Percentiles rank a stretch among this genome's conserved stretches.
Evolutionary conservation across 805 yeast species (phyloP).

Genomic region (Starmerella apicola): DNA sequence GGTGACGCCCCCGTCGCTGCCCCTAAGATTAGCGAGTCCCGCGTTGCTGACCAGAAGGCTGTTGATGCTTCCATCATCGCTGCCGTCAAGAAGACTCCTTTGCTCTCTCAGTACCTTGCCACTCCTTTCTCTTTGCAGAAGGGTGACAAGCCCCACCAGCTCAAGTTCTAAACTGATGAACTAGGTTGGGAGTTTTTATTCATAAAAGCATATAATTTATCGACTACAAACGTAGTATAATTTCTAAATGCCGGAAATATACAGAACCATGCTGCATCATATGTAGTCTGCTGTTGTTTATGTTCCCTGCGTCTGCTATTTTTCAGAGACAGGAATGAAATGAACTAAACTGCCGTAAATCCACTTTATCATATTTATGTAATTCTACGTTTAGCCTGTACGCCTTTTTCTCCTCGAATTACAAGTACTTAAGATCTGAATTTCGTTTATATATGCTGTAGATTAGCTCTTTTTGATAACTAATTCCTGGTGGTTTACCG

Average conservation of each 20-base stretch:
- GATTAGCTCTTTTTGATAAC: too few relatives aligned
- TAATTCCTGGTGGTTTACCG: too few relatives aligned
- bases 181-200: conserved; percentile 4
- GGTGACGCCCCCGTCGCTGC: conserved; percentile 66
- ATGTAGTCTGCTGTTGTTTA: too few relatives aligned
- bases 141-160: conserved; percentile 97
- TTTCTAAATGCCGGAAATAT: not conserved
- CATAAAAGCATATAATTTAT: conserved; percentile 4
- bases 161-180: conserved; percentile 62
- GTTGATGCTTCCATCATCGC: conserved; percentile 87
- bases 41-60: conserved; percentile 91
- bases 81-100: conserved; percentile 94
- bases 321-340: too few relatives aligned
- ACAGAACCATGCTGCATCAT: too few relatives aligned
- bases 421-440: too few relatives aligned
- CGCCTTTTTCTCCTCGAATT: too few relatives aligned
- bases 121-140: conserved; percentile 90
- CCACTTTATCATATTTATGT: too few relatives aligned
- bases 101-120: conserved; percentile 91
- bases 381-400: too few relatives aligned
- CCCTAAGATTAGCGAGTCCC: conserved; percentile 81
- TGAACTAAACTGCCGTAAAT: too few relatives aligned
- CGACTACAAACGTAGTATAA: not conserved
- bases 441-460: too few relatives aligned
- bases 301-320: too few relatives aligned